Percentiles rank a stretch among this genome's conserved stretches.
Conservation (phyloP, 257 asterid species). For the Coffea canephora region DNA sequence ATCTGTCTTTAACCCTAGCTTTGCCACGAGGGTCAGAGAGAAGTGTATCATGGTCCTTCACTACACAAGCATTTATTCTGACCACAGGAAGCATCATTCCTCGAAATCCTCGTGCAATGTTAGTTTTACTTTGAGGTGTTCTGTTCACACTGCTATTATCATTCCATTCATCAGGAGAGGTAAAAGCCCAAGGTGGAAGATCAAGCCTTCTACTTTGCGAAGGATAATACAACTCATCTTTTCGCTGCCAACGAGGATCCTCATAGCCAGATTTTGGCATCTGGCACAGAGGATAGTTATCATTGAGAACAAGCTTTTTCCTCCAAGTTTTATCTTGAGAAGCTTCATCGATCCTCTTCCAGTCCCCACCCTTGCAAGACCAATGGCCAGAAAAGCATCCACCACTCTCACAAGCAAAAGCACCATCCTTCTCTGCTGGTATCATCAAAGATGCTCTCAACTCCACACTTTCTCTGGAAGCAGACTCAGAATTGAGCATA, state of each 20-base stretch:
- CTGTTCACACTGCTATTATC: constrained; percentile 47
- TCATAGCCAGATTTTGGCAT: constrained; percentile 79
- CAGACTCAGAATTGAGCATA: constrained; percentile 36
- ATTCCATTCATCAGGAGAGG: constrained; percentile 75
- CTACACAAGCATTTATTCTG: constrained; percentile 98
- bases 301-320: constrained; percentile 79
- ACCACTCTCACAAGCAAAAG: constrained; percentile 34
- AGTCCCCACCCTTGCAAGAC: constrained; percentile 95
- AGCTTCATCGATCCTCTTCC: constrained; percentile 87
- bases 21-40: constrained; percentile 74
- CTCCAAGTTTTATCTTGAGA: constrained; percentile 64
- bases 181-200: constrained; percentile 88
- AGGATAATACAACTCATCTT: constrained; percentile 72
- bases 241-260: constrained; percentile 84
- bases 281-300: constrained; percentile 87
- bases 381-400: constrained; percentile 68
- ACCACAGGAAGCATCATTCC: constrained; percentile 88
- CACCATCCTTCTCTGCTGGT: constrained; percentile 48
- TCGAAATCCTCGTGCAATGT: constrained; percentile 54
- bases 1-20: constrained; percentile 69
- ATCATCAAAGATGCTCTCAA: constrained; percentile 28
- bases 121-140: constrained; percentile 47
- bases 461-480: constrained; percentile 41
- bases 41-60: constrained; percentile 83
- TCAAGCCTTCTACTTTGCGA: constrained; percentile 79